These are phyloP conservation scores for Tricholoma bakamatsutake DNA, from an alignment of 768 basidiomycete species.

Conservation along the genomic window DNA sequence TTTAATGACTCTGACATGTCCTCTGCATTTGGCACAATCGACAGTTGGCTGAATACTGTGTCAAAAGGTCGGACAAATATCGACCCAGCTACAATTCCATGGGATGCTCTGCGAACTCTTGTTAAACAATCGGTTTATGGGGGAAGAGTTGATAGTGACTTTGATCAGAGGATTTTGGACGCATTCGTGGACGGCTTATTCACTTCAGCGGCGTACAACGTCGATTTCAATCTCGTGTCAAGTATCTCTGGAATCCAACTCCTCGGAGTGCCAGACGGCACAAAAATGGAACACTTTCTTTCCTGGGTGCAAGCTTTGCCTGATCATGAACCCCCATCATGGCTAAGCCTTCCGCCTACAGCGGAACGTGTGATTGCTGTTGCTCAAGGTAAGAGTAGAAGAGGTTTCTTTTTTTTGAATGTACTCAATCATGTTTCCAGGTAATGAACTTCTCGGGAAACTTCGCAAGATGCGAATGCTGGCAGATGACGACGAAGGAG, in stretches of 20 bases:
- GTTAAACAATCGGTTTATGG: conserved; percentile 97
- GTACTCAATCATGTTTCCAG: conserved; percentile 32
- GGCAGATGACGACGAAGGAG: conserved; percentile 79
- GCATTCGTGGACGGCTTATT: conserved; percentile 91
- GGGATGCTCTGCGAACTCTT: conserved; percentile 89
- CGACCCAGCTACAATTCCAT: conserved; percentile 87
- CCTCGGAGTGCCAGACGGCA: conserved; percentile 82
- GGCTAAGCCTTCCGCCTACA: conserved; percentile 89
- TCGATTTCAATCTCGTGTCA: conserved; percentile 86
- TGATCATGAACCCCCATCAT: conserved; percentile 89
- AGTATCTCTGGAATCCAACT: conserved; percentile 48
- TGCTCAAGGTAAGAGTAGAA: conserved; percentile 63
- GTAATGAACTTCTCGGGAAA: conserved; percentile 76
- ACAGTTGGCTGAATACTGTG: conserved; percentile 75
- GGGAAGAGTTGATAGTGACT: conserved; percentile 90
- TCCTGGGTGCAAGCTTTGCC: conserved; percentile 86
- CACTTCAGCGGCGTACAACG: conserved; percentile 83
- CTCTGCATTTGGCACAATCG: conserved; percentile 88
- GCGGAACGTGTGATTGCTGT: conserved; percentile 90
- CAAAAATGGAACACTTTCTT: conserved; percentile 86
- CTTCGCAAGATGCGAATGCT: conserved; percentile 91
- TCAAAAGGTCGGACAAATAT: conserved; percentile 90
- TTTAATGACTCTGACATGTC: conserved; percentile 99
- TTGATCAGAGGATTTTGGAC: conserved; percentile 89
- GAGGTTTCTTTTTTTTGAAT: background rate